Conservation (phyloP, 1,284 basidiomycete genomes). For the Cryptococcus sp. region DNA sequence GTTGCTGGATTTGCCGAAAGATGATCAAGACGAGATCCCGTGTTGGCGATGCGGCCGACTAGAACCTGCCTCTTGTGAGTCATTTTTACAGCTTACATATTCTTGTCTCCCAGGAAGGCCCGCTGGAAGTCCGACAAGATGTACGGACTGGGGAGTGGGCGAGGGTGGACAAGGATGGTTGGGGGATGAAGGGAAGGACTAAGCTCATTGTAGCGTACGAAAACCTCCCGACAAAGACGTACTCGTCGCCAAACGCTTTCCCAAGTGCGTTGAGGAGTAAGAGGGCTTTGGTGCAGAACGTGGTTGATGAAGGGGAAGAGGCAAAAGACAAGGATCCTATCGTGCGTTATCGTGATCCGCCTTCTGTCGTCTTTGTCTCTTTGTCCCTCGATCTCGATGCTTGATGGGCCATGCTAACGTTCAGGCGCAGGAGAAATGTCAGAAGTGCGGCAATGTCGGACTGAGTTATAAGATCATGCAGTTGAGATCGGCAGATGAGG, state of each 20-base stretch:
- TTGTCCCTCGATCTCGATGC: no score
- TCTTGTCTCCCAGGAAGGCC: not conserved
- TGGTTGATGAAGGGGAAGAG: constrained; percentile 67
- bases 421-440: constrained; percentile 88
- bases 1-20: constrained; percentile 74
- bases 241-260: constrained; percentile 88
- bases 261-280: constrained; percentile 82
- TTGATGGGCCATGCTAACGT: constrained; percentile 3
- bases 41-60: constrained; percentile 85
- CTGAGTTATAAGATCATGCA: constrained; percentile 49
- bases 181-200: constrained; percentile 1
- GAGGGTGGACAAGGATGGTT: not conserved
- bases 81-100: not conserved
- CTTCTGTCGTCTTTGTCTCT: no score
- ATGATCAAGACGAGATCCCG: constrained; percentile 66
- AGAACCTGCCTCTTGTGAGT: constrained; percentile 81
- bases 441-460: constrained; percentile 73
- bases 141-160: not conserved
- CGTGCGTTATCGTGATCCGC: constrained; percentile 32
- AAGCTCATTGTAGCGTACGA: constrained; percentile 83
- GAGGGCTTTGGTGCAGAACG: constrained; percentile 79
- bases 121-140: no score
- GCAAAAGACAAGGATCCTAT: constrained; percentile 62
- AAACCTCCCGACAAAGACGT: constrained; percentile 81
- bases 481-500: constrained; percentile 84